phyloP scores from a whole-genome alignment of 1,284 basidiomycete genomes.

The Termitomyces sp. region DNA sequence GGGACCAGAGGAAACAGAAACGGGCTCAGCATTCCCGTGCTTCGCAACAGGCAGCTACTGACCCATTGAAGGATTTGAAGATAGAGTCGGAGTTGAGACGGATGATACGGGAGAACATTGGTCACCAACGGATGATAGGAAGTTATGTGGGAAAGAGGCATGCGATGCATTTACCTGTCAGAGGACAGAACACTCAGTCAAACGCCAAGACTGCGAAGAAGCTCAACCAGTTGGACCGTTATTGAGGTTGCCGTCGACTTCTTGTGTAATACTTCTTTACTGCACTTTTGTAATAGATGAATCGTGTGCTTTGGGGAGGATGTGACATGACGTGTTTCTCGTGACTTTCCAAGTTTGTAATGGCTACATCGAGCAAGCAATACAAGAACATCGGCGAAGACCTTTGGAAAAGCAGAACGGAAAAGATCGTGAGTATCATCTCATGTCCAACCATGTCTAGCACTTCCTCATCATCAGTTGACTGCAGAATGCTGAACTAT shows the following conservation, averaged over 20 bases:
- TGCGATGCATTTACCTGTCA: constrained; percentile 83
- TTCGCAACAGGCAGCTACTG: constrained; percentile 25
- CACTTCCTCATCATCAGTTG: constrained; percentile 13
- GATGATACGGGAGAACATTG: constrained; percentile 82
- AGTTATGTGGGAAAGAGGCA: constrained; percentile 85
- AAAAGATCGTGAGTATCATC: constrained; percentile 72
- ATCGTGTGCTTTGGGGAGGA: not conserved
- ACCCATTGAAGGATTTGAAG: constrained; percentile 67
- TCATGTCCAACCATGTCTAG: not conserved
- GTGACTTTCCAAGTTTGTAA: constrained; percentile 19
- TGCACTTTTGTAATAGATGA: not conserved
- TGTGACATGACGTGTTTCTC: constrained; percentile 16
- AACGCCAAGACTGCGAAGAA: constrained; percentile 85
- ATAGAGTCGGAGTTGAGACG: constrained; percentile 81
- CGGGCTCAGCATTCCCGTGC: constrained; percentile 16
- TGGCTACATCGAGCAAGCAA: constrained; percentile 74
- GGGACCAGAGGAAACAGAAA: constrained; percentile 28
- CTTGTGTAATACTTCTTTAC: constrained; percentile 6
- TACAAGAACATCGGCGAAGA: constrained; percentile 85
- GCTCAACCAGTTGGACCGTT: constrained; percentile 58
- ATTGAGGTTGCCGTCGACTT: constrained; percentile 14
- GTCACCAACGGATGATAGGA: constrained; percentile 86
- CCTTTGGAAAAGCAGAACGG: constrained; percentile 84
- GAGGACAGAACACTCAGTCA: constrained; percentile 84
- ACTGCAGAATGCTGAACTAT: constrained; percentile 90